Conservation (phyloP, 2,329 filamentous ascomycete species). For the Phaeoacremonium minimum region DNA sequence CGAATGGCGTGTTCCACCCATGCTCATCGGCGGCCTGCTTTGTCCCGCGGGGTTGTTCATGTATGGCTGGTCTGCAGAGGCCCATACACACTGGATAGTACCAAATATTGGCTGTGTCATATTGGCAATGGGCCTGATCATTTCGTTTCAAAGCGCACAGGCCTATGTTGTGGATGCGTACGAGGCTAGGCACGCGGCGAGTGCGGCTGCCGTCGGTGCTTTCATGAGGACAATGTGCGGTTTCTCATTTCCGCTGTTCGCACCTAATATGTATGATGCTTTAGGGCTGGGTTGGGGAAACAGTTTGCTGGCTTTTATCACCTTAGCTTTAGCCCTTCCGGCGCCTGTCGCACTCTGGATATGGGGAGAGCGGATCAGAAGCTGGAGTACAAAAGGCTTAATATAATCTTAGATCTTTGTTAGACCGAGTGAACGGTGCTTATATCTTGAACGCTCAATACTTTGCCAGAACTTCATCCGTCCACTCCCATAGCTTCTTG, state of each 20-base stretch:
- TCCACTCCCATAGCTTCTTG: conserved; percentile 28
- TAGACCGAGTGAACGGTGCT: neutral
- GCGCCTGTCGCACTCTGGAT: neutral
- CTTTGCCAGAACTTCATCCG: conserved; percentile 25
- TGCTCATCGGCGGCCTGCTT: conserved; percentile 29
- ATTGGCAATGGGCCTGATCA: conserved; percentile 45
- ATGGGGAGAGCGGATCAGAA: neutral
- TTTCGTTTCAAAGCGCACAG: conserved; percentile 53
- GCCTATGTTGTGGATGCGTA: conserved; percentile 55
- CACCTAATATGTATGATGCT: conserved; percentile 32
- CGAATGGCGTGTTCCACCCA: conserved; percentile 28
- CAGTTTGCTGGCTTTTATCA: conserved; percentile 10
- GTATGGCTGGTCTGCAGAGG: conserved; percentile 40
- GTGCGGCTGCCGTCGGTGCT: conserved; percentile 46
- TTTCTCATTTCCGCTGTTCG: conserved; percentile 57
- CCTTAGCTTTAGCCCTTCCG: neutral
- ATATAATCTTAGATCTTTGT: neutral
- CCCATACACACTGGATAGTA: conserved; percentile 42
- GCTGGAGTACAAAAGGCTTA: neutral
- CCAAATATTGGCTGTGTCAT: conserved; percentile 52
- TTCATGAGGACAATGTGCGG: conserved; percentile 52
- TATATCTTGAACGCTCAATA: too few relatives aligned
- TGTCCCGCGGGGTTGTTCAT: conserved; percentile 44
- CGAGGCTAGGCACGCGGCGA: conserved; percentile 26
- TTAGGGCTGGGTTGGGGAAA: conserved; percentile 40